Base-by-base conservation (phyloP, 2,329 filamentous ascomycete genomes). In the Cercospora zeae-maydis region DNA sequence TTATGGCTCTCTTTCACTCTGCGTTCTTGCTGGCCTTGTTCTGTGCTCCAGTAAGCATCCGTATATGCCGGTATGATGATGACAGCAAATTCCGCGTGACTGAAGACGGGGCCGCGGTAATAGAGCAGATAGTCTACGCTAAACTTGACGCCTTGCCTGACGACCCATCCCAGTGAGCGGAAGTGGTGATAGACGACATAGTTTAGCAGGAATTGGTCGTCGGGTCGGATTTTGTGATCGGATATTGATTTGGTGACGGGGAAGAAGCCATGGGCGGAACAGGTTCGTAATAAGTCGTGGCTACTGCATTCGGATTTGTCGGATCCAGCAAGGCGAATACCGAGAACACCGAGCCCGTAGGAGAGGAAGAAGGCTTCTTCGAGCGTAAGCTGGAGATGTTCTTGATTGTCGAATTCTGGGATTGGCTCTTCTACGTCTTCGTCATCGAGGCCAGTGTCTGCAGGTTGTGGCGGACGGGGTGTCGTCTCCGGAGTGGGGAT, bases 181-280 rank as follows among this genome's bases (percentile, higher is more conserved):
- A 96, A 99, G 75, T 99, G 93, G 74, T 99, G 95, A 75, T 96
- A 99, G 16, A 91, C 91, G 11, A 87, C 87, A 72, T 98, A 99
- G 62, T 91, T 88, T 0, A 96, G 76, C 19, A 98, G 79, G 76
- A 99, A 99, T 0, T 86, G 84, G 71, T 96, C 91, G 74, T 96
- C 92, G 0, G 0, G 92, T 10, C 45, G 86, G 77, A 73, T 7
- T 74, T 71, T 19, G 71, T 73, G 13, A 13, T 72, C 33, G 47
- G 7, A 90, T 89, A 58, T 89, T 90, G 87, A 0, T 89, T 92
- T 69, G 88, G 79, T 13, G 13, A 47, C 56, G 83, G 84, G 70
- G 51, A 74, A 74, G 30, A 61, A 66, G 39, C 69, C 65, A 63
- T 72, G 65, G 42, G 62, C 60, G 3, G 76, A 77, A 59, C 95